These are phyloP conservation scores for Lignosus rhinocerotis DNA, from an alignment of 1,284 basidiomycete species.

Conservation along the genomic window DNA sequence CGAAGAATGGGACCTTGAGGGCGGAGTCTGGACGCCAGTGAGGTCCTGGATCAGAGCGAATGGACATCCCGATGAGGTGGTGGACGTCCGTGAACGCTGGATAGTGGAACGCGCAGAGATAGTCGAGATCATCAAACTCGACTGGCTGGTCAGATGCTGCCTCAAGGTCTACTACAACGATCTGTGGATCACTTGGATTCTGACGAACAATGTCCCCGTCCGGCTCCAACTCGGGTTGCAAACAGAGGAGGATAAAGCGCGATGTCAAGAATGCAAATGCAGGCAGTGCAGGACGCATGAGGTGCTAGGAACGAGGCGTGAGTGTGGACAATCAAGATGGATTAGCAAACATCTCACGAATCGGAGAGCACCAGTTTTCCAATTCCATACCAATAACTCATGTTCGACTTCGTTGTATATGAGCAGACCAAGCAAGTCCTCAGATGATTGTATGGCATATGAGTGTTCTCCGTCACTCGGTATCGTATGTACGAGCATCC, in stretches of 20 bases:
- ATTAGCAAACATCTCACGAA: conserved; percentile 40
- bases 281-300: conserved; percentile 34
- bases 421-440: conserved; percentile 49
- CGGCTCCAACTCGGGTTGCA: conserved; percentile 9
- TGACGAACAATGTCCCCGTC: conserved; percentile 8
- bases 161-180: conserved; percentile 37
- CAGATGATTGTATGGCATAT: conserved; percentile 51
- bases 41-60: conserved; percentile 61
- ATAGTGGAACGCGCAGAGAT: conserved; percentile 42
- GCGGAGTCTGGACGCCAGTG: conserved; percentile 39
- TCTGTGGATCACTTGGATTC: conserved; percentile 4
- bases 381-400: conserved; percentile 61
- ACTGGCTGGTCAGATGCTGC: conserved; percentile 25
- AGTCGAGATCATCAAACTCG: conserved; percentile 32
- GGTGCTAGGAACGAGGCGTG: conserved; percentile 21
- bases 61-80: conserved; percentile 36
- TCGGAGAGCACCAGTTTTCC: conserved; percentile 50
- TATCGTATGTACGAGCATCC: conserved; percentile 34
- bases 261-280: conserved; percentile 47
- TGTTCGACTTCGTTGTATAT: conserved; percentile 38
- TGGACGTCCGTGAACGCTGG: conserved; percentile 36
- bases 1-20: conserved; percentile 48
- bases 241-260: conserved; percentile 27
- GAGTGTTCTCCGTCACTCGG: conserved; percentile 22
- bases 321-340: not conserved